Conservation (phyloP, 1,284 basidiomycete species). For the Trametes hirsuta region DNA sequence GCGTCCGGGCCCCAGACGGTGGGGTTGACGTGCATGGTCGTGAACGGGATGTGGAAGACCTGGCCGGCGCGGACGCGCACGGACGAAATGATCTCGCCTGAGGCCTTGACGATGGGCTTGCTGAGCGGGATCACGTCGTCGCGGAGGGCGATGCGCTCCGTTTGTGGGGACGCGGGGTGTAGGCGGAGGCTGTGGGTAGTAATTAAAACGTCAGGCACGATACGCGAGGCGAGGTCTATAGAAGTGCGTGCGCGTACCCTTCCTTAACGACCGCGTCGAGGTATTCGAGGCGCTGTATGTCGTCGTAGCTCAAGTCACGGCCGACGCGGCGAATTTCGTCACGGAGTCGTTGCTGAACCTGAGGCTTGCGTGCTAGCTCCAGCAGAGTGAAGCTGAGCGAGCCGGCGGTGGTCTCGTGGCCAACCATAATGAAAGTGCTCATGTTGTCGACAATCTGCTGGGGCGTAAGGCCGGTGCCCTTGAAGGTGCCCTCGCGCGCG, state of each 20-base stretch:
- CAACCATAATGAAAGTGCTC: conserved; percentile 37
- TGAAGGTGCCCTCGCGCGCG: background rate
- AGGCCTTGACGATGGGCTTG: conserved; percentile 37
- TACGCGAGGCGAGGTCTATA: background rate
- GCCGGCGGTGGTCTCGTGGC: conserved; percentile 39
- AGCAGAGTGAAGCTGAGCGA: conserved; percentile 36
- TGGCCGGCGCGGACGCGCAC: conserved; percentile 44
- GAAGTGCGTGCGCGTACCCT: conserved; percentile 15
- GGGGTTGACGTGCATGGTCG: conserved; percentile 40
- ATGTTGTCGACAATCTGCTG: conserved; percentile 35
- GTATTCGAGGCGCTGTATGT: conserved; percentile 48
- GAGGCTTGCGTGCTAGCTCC: conserved; percentile 51
- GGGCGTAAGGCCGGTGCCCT: conserved; percentile 20
- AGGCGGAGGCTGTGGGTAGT: conserved; percentile 39
- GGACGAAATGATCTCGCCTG: conserved; percentile 36
- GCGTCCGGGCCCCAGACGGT: conserved; percentile 48
- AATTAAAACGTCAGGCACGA: no score
- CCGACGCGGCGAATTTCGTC: conserved; percentile 47
- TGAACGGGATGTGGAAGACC: conserved; percentile 38
- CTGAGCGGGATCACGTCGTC: conserved; percentile 51
- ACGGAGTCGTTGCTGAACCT: conserved; percentile 53
- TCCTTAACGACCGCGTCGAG: conserved; percentile 54
- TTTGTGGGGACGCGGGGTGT: conserved; percentile 43
- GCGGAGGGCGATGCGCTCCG: conserved; percentile 39
- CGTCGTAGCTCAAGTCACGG: conserved; percentile 43